Evolutionary conservation across 352 stramenopile species (phyloP).

Genomic region (Globisporangium canariense): DNA sequence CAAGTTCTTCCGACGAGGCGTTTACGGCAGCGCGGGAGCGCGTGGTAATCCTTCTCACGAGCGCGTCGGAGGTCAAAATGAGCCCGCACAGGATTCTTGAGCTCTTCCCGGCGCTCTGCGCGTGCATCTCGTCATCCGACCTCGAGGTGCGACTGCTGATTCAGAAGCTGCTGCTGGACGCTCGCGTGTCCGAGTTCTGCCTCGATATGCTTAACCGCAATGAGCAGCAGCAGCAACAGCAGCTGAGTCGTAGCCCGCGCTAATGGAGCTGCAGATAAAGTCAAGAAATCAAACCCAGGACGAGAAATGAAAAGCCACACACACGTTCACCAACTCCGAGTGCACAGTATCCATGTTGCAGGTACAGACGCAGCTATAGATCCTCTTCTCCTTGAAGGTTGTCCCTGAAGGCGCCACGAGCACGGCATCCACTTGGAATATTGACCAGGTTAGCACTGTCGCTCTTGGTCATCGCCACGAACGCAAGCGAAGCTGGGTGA

Average conservation of each 20-base stretch:
- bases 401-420: no score
- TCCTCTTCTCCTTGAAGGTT: no score
- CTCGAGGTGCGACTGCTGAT: slow-evolving; percentile 63
- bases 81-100: slow-evolving; percentile 55
- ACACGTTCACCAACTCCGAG: no score
- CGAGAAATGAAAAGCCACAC: no score
- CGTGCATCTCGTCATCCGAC: slow-evolving; percentile 68
- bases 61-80: slow-evolving; percentile 47
- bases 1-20: background rate
- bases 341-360: no score
- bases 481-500: no score
- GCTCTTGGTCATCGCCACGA: no score
- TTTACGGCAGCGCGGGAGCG: slow-evolving; percentile 45
- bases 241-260: background rate
- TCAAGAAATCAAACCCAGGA: background rate
- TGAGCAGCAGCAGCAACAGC: background rate
- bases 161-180: slow-evolving; percentile 59
- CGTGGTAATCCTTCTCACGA: slow-evolving; percentile 68
- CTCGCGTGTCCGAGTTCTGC: slow-evolving; percentile 51
- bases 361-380: no score
- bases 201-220: slow-evolving; percentile 33
- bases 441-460: no score
- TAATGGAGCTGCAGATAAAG: background rate
- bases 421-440: no score
- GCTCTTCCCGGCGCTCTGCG: slow-evolving; percentile 76